phyloP scores from a whole-genome alignment of 345 rosid genomes.

The Eucalyptus sp. region DNA sequence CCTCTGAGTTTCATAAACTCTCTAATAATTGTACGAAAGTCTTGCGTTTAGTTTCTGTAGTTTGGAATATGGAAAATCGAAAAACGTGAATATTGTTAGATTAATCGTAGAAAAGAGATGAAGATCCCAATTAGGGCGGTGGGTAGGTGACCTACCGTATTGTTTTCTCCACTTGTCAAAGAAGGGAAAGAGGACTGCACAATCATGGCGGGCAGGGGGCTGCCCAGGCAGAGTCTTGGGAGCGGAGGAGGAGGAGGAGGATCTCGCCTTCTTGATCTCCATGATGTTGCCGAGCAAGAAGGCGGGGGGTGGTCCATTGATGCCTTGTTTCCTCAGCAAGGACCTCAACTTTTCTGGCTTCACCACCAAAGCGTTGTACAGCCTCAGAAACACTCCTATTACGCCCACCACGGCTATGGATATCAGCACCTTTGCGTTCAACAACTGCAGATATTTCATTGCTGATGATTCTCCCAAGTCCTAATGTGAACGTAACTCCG shows the following conservation, averaged over 20 bases:
- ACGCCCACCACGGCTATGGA: background rate
- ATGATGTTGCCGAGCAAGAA: slow-evolving; percentile 29
- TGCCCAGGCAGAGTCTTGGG: background rate
- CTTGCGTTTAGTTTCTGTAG: no score
- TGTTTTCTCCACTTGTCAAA: slow-evolving; percentile 18
- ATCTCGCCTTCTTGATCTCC: slow-evolving; percentile 16
- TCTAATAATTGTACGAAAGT: no score
- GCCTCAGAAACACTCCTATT: background rate
- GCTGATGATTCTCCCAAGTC: background rate
- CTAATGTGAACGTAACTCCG: background rate
- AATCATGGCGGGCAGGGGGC: slow-evolving; percentile 8
- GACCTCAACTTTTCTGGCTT: slow-evolving; percentile 20
- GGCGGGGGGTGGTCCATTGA: slow-evolving; percentile 18
- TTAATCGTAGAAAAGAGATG: background rate
- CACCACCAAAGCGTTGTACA: slow-evolving; percentile 8
- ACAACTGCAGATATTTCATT: background rate
- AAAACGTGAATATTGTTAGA: background rate
- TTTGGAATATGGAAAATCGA: background rate
- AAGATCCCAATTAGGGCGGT: background rate
- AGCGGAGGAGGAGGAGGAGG: background rate
- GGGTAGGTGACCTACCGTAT: slow-evolving; percentile 9
- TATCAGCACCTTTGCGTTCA: background rate
- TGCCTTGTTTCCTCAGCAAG: slow-evolving; percentile 18
- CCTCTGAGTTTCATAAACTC: no score
- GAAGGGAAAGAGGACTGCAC: slow-evolving; percentile 14